These are phyloP conservation scores for Trichosporon ovoides DNA, from an alignment of 1,284 basidiomycete genomes.

Conservation along the genomic window DNA sequence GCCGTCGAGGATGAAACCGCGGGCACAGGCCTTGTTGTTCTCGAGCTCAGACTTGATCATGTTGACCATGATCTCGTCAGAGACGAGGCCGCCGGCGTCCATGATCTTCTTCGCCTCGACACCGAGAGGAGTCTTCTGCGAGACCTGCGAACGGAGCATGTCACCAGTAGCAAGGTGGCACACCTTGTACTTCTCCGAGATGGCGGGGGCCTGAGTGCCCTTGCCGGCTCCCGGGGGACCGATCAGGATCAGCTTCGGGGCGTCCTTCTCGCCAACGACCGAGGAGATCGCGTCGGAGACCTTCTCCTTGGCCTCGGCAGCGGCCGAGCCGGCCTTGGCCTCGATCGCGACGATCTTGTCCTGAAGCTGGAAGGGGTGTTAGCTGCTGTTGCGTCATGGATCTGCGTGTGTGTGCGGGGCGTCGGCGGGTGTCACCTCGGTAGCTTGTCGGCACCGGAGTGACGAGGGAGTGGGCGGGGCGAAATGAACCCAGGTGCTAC, in stretches of 20 bases:
- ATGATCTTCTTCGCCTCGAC: constrained; percentile 95
- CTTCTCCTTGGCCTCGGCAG: constrained; percentile 21
- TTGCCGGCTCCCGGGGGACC: constrained; percentile 97
- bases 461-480: too few relatives aligned
- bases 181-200: constrained; percentile 86
- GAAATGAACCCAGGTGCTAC: too few relatives aligned
- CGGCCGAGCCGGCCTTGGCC: constrained; percentile 26
- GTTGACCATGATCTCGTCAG: constrained; percentile 93
- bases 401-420: neutral
- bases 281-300: constrained; percentile 15
- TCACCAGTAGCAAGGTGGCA: constrained; percentile 98
- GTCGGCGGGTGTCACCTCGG: neutral
- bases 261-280: constrained; percentile 51
- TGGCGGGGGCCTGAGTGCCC: constrained; percentile 93
- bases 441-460: too few relatives aligned
- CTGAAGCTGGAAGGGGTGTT: constrained; percentile 36
- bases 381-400: too few relatives aligned
- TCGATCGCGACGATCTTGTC: constrained; percentile 46
- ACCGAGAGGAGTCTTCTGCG: constrained; percentile 79
- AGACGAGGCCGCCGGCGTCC: constrained; percentile 88
- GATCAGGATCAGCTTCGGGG: constrained; percentile 86
- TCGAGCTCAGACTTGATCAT: constrained; percentile 97
- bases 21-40: constrained; percentile 85
- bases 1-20: constrained; percentile 96
- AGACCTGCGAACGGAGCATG: constrained; percentile 93